Evolutionary conservation across 352 stramenopile genomes (phyloP).

Genomic region (Thalassiosira oceanica): DNA sequence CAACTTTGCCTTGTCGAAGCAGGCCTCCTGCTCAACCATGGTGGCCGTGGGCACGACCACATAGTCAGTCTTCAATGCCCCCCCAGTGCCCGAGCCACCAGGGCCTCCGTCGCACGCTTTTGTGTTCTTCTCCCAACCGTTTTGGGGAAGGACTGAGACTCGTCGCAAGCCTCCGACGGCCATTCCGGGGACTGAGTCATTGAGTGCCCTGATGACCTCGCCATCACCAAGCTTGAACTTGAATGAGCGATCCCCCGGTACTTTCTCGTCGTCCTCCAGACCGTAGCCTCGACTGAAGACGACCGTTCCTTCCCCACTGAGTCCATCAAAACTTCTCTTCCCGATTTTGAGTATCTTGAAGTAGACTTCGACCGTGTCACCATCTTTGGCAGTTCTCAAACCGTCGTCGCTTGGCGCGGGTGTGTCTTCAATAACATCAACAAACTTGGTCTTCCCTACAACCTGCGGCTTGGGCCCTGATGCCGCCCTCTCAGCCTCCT

Average conservation of each 20-base stretch:
- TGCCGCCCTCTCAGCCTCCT: slow-evolving; percentile 25
- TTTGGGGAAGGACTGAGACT: slow-evolving; percentile 71
- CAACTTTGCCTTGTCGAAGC: slow-evolving; percentile 74
- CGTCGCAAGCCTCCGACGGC: slow-evolving; percentile 47
- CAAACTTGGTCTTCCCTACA: slow-evolving; percentile 55
- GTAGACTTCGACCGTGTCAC: slow-evolving; percentile 57
- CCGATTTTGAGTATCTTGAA: slow-evolving; percentile 79
- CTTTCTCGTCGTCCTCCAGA: slow-evolving; percentile 77
- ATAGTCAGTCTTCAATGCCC: slow-evolving; percentile 73
- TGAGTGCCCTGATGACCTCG: slow-evolving; percentile 66
- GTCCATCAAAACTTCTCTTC: slow-evolving; percentile 76
- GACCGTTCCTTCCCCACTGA: slow-evolving; percentile 76
- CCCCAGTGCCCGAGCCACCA: slow-evolving; percentile 59
- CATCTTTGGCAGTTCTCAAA: slow-evolving; percentile 28
- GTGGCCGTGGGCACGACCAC: slow-evolving; percentile 75
- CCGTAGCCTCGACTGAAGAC: slow-evolving; percentile 77
- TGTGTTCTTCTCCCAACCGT: slow-evolving; percentile 71
- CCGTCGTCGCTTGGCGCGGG: slow-evolving; percentile 4
- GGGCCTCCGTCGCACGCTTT: slow-evolving; percentile 71
- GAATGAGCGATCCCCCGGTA: slow-evolving; percentile 59
- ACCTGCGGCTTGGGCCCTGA: slow-evolving; percentile 31
- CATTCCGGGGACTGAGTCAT: slow-evolving; percentile 69
- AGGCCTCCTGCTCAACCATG: slow-evolving; percentile 76
- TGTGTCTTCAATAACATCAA: slow-evolving; percentile 46
- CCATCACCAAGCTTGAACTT: slow-evolving; percentile 45